Percentiles rank a stretch among this genome's conserved stretches.
These are phyloP conservation scores for Fremontodendron californicum DNA, from an alignment of 345 rosid genomes.

Conservation along the genomic window DNA sequence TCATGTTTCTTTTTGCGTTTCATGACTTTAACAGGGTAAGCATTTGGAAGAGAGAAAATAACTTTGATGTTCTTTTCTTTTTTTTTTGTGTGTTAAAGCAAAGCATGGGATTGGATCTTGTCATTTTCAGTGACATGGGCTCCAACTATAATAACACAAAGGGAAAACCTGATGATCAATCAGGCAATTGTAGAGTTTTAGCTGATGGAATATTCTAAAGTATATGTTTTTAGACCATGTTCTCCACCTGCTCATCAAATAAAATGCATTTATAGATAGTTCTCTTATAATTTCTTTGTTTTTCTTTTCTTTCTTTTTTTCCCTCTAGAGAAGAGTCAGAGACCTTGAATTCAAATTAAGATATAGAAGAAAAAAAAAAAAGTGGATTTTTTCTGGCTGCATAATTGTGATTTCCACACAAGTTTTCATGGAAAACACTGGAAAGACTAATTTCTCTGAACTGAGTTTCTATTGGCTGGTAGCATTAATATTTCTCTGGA, in stretches of 20 bases:
- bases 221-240: too few relatives aligned
- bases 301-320: not conserved
- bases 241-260: not conserved
- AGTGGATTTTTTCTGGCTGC: not conserved
- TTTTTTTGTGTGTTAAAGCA: not conserved
- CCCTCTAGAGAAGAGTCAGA: not conserved
- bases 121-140: constrained; percentile 19
- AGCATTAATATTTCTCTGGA: not conserved
- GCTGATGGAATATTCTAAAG: constrained; percentile 21
- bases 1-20: not conserved
- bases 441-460: not conserved
- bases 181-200: not conserved
- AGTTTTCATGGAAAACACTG: not conserved
- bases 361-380: not conserved
- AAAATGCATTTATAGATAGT: not conserved
- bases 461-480: not conserved
- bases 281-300: not conserved
- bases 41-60: not conserved
- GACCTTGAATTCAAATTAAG: not conserved
- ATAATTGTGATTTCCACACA: not conserved
- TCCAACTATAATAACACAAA: not conserved
- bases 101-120: not conserved
- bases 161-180: not conserved
- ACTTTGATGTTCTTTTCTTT: not conserved
- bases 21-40: not conserved